Base-by-base conservation (phyloP, 208 protist genomes). In the Acanthamoeba lenticulata region DNA sequence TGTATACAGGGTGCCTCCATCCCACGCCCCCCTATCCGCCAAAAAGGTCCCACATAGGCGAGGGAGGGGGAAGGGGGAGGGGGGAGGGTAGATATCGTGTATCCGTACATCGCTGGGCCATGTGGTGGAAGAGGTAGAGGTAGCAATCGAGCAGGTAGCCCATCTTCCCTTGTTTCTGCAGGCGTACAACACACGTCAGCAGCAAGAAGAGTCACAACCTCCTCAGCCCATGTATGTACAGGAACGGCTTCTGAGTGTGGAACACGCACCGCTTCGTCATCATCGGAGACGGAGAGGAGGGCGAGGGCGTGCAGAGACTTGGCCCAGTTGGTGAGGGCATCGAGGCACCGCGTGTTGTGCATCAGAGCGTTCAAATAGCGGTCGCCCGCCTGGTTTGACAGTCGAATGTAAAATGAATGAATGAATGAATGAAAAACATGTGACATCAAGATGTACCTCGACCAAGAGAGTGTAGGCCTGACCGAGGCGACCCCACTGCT, bases 251-350 rank as follows among this genome's bases (percentile, higher is more conserved):
- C 13, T 69, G 21, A 69, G 9, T 6, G 5, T 69, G 27, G 29
- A 27, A 21, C 6, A 21, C 5, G 45, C 9, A 69, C 13, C 13
- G 27, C 13, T 69, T 29, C 60, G 27, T 5, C 60, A 9, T 69
- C 60, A 27, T 69, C 60, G 60, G 60, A 5, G 29, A 69, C 27
- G 60, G 60, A 69, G 60, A 69, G 60, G 13, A 69, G 60, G 13
- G 74, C 74, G 24, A 85, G 74, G 44, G 49, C 72, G 32, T 90
- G 83, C 6, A 90, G 55, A 6, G 49, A 9, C 83, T 90, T 90
- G 24, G 47, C 83, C 83, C 83, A 90, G 49, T 90, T 90, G 34
- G 72, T 65, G 32, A 90, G 83, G 55, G 83, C 83, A 32, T 90
- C 49, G 49, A 36, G 38, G 29, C 49, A 90, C n/a, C 49, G 40